Evolutionary conservation across 177 flowering plant genomes (phyloP).

Genomic region (Vitis hybrid): DNA sequence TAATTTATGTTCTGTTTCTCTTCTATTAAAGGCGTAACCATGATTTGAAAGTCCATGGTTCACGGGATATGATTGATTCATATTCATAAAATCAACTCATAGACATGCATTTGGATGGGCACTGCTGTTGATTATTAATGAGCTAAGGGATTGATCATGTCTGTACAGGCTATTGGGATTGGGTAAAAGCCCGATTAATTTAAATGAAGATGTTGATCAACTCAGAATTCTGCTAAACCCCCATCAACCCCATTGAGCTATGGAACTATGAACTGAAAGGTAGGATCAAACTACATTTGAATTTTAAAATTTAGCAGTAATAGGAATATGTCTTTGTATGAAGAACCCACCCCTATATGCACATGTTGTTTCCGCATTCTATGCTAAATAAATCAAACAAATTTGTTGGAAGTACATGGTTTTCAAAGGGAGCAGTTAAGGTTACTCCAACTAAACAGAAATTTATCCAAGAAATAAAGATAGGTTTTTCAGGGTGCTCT

Average conservation of each 20-base stretch:
- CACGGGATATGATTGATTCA: no score
- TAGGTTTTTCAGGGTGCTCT: slow-evolving; percentile 5
- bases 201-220: not conserved
- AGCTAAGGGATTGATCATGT: slow-evolving; percentile 16
- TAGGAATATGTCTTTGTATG: not conserved
- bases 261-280: not conserved
- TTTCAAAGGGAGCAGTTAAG: slow-evolving; percentile 67
- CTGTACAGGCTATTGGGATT: slow-evolving; percentile 9
- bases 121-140: not conserved
- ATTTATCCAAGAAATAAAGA: slow-evolving; percentile 5
- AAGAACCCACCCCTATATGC: slow-evolving; percentile 2
- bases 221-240: not conserved
- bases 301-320: slow-evolving; percentile 4
- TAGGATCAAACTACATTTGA: slow-evolving; percentile 2
- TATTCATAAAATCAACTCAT: no score
- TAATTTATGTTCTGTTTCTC: no score
- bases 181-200: not conserved
- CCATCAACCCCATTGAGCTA: no score
- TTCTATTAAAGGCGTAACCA: no score
- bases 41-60: no score
- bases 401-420: slow-evolving; percentile 31
- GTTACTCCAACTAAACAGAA: slow-evolving; percentile 19
- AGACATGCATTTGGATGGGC: no score
- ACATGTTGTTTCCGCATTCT: slow-evolving; percentile 42
- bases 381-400: slow-evolving; percentile 33